phyloP scores from a whole-genome alignment of 164 flowering plant species.

The Vitis rupestris region DNA sequence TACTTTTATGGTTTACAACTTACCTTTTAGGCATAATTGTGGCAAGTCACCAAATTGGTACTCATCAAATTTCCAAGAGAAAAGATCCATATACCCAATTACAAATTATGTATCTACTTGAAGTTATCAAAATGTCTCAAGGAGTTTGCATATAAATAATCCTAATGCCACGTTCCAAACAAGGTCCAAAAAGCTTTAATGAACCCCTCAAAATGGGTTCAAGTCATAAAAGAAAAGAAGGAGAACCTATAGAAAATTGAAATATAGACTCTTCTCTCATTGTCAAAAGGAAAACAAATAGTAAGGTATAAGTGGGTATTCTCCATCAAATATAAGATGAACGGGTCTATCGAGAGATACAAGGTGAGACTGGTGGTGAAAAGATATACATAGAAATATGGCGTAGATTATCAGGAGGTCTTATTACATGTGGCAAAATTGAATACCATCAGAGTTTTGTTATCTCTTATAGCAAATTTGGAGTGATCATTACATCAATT shows the following conservation, averaged over 20 bases:
- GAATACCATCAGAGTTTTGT: neutral
- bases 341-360: too few relatives aligned
- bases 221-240: constrained; percentile 9
- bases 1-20: neutral
- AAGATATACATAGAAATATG: neutral
- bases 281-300: constrained; percentile 8
- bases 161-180: constrained; percentile 9
- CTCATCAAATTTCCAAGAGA: constrained; percentile 1
- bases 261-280: constrained; percentile 3
- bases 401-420: constrained; percentile 5
- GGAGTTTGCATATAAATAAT: neutral
- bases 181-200: constrained; percentile 10
- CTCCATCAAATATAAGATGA: too few relatives aligned
- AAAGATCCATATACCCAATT: constrained; percentile 7
- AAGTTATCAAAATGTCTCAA: constrained; percentile 7
- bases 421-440: constrained; percentile 4
- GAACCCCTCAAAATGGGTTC: constrained; percentile 10
- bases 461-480: too few relatives aligned
- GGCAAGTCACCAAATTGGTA: constrained; percentile 2
- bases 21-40: constrained; percentile 4
- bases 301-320: neutral
- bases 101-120: constrained; percentile 11
- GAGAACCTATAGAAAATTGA: neutral
- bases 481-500: too few relatives aligned
- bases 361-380: too few relatives aligned